Evolutionary conservation across 805 yeast genomes (phyloP), one percentile per base, ranked within the genome.

Genomic region (Brettanomyces anomalus): DNA sequence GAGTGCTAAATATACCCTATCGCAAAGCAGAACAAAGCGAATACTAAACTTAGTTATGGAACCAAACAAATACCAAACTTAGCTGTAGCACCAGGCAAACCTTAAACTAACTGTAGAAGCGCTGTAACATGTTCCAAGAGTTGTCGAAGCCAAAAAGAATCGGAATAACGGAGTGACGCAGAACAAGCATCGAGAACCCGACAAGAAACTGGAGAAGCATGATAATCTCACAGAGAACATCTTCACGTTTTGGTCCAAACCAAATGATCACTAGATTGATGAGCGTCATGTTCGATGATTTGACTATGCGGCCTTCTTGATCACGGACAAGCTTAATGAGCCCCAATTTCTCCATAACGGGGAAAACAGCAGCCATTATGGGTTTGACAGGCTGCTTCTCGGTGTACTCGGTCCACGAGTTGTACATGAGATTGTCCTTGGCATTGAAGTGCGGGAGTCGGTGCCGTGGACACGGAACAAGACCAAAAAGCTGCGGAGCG

Each of bases 391-490:
- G 37, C 6, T 24, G 33, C 6, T 38, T n/a, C 35, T 34, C 20
- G 4, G n/a, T 58, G 46, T 75, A 62, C 32, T 61, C 64, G 0
- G 80, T 77, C 48, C 62, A 66, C 2, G 93, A 84, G 17, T 95
- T 88, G 56, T 85, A 77, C 71, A 93, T 68, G 37, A 81, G 64
- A 1, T 90, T 88, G 46, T 85, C 81, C 14, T 69, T 61, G 11
- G 65, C 66, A 53, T 85, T 78, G 56, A 85, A 84, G 48, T 68
- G 72, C 1, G 99, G 99, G 58, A 93, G 57, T 55, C 99, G 72
- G 61, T 93, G 99, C 52, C 99, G 75, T 19, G 99, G 99, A 56
- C 97, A 93, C 4, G 93, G 95, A 16, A 93, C 81, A 2, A 93
- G 51, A 33, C 81, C 77, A 63, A 90, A 83, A 48, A 93, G 63